Conservation (phyloP, 2,329 filamentous ascomycete genomes). For the Trichoderma cornu-damae region DNA sequence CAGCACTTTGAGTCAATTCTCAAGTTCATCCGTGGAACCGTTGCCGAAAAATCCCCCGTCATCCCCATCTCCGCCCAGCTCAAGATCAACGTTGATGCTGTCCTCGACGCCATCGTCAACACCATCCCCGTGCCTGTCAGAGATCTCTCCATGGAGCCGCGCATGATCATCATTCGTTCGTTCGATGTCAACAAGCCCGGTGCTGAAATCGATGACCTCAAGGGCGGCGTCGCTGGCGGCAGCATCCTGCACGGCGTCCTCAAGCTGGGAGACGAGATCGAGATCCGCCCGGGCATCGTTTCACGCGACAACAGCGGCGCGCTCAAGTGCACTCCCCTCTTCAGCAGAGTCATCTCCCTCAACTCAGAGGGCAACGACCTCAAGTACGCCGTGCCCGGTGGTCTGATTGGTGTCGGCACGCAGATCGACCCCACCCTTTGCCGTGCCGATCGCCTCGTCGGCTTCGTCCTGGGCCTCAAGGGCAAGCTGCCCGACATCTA, state of each 20-base stretch:
- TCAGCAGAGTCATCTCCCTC: conserved; percentile 87
- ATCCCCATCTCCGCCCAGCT: conserved; percentile 97
- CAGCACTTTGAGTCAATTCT: conserved; percentile 95
- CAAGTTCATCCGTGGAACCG: conserved; percentile 97
- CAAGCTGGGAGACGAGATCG: conserved; percentile 96
- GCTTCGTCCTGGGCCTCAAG: conserved; percentile 93
- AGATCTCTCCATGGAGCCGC: conserved; percentile 86
- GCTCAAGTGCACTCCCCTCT: conserved; percentile 95
- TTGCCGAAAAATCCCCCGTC: conserved; percentile 89
- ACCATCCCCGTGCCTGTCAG: conserved; percentile 88
- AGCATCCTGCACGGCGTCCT: conserved; percentile 94
- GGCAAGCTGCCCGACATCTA: conserved; percentile 94
- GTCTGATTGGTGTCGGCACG: conserved; percentile 96
- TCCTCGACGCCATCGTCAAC: conserved; percentile 92
- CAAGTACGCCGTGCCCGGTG: conserved; percentile 96
- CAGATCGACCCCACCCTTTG: conserved; percentile 96
- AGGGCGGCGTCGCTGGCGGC: conserved; percentile 97
- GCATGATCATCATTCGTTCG: conserved; percentile 99
- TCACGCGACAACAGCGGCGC: conserved; percentile 89
- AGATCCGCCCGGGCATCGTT: conserved; percentile 98
- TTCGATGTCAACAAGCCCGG: conserved; percentile 99
- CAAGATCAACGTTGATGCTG: conserved; percentile 98
- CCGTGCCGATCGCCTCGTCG: conserved; percentile 96
- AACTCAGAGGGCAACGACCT: conserved; percentile 98
- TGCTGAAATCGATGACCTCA: conserved; percentile 96